phyloP scores from a whole-genome alignment of 352 stramenopile genomes.

The Aphanomyces invadans region DNA sequence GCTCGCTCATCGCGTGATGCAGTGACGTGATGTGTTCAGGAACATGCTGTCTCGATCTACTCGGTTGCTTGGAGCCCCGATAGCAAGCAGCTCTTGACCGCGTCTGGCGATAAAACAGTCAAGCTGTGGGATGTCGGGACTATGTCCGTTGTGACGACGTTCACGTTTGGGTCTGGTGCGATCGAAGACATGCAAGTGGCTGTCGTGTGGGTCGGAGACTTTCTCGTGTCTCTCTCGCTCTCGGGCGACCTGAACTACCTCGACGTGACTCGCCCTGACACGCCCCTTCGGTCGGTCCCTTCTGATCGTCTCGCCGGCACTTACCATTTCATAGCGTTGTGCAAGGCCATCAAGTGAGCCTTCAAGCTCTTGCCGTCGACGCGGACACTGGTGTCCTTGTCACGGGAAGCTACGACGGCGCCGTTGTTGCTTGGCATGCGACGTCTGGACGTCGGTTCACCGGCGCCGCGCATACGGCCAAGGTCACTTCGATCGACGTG shows the following conservation, averaged over 20 bases:
- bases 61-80: constrained; percentile 89
- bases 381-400: constrained; percentile 61
- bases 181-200: constrained; percentile 82
- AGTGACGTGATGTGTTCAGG: constrained; percentile 21
- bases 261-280: constrained; percentile 49
- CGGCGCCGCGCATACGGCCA: constrained; percentile 50
- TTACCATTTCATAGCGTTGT: constrained; percentile 42
- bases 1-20: constrained; percentile 26
- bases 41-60: constrained; percentile 93
- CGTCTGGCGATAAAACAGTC: constrained; percentile 94
- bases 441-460: constrained; percentile 40
- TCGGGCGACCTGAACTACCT: constrained; percentile 82
- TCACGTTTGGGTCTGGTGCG: constrained; percentile 44
- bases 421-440: constrained; percentile 86
- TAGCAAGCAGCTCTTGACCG: constrained; percentile 87
- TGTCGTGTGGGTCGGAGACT: constrained; percentile 61
- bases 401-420: constrained; percentile 91
- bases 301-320: background rate
- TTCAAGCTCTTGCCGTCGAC: constrained; percentile 83
- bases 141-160: constrained; percentile 62
- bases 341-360: constrained; percentile 88
- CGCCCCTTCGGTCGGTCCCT: constrained; percentile 28
- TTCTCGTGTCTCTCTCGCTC: constrained; percentile 75
- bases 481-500: constrained; percentile 74
- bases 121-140: constrained; percentile 86